Evolutionary conservation across 768 basidiomycete species (phyloP).

Genomic region (Boletellus emodensis): DNA sequence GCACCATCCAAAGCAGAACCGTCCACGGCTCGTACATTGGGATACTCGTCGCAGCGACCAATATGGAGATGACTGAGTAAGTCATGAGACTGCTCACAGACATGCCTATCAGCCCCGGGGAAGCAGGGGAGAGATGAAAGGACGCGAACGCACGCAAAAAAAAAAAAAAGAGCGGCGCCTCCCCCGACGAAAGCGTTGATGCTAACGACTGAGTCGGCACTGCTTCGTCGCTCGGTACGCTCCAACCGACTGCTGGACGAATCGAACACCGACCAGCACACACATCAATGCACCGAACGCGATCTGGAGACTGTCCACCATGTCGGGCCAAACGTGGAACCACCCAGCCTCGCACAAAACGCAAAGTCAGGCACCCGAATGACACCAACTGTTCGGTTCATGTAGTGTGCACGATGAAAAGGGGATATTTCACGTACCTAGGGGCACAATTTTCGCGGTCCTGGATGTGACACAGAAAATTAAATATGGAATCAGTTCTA

Average conservation of each 20-base stretch:
- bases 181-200: not conserved
- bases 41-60: not conserved
- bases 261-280: not conserved
- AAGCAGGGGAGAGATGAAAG: too few species aligned
- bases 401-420: not conserved
- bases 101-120: not conserved
- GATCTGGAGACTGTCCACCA: not conserved
- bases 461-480: not conserved
- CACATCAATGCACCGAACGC: not conserved
- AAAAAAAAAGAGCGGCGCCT: not conserved
- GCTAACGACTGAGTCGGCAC: not conserved
- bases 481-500: not conserved
- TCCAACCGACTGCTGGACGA: not conserved
- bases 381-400: not conserved
- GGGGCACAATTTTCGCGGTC: not conserved
- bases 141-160: not conserved
- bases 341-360: not conserved
- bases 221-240: not conserved
- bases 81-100: not conserved
- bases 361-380: not conserved
- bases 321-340: not conserved
- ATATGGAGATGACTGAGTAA: not conserved
- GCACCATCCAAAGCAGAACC: not conserved
- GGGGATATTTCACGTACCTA: not conserved
- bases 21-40: not conserved